phyloP scores from a whole-genome alignment of 192 early-diverging fungal species.

The Backusella liffmaniae region DNA sequence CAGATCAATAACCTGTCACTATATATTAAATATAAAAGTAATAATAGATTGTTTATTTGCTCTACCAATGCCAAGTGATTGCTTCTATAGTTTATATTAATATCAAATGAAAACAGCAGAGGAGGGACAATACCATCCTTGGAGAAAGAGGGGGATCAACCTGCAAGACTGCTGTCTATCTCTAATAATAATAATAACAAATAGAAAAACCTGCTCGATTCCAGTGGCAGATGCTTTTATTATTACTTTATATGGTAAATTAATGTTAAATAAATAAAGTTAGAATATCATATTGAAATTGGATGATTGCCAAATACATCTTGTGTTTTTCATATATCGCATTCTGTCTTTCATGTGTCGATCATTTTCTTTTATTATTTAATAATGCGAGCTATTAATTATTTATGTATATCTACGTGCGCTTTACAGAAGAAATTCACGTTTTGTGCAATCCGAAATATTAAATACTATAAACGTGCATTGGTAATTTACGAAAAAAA shows the following conservation, averaged over 20 bases:
- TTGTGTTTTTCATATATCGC: neutral
- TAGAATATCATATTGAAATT: neutral
- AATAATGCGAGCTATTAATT: neutral
- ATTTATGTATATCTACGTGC: neutral
- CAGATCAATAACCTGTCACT: too few species aligned
- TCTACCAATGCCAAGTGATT: neutral
- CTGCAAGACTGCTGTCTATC: too few species aligned
- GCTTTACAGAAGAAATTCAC: neutral
- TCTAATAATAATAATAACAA: too few species aligned
- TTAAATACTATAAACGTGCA: neutral
- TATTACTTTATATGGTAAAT: neutral
- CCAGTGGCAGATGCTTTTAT: too few species aligned
- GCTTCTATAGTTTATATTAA: neutral
- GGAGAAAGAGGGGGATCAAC: neutral
- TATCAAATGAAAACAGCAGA: neutral
- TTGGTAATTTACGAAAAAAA: neutral
- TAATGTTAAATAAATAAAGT: neutral
- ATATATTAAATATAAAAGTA: neutral
- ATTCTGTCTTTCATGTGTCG: too few species aligned
- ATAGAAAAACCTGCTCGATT: too few species aligned
- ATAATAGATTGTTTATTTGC: neutral
- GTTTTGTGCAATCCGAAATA: neutral
- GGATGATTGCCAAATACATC: neutral
- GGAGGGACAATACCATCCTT: neutral
- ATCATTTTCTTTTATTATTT: neutral